Evolutionary conservation across 129 eudicot species (phyloP), one percentile per base, ranked within the genome.

Genomic region (Artemisia annua): DNA sequence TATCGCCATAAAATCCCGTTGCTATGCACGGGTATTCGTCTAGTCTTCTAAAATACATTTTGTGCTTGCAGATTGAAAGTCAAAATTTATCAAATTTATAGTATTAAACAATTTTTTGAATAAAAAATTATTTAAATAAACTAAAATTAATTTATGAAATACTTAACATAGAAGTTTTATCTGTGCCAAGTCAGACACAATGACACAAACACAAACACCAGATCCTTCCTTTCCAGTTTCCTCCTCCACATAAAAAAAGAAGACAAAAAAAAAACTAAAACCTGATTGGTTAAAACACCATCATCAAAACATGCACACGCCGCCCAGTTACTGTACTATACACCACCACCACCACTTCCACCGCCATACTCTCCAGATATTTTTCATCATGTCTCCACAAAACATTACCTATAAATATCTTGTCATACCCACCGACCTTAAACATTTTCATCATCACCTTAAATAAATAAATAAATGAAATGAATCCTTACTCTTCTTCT

Each of bases 361-460:
- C 75, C 67, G 74, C 75, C 65, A 70, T 70, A 18, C 48, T 57
- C 53, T 3, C 66, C 28, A 72, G 76, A 72, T 72, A 57, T 58
- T 72, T 72, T 39, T 3, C 8, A n/a, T 16, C 17, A 14, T 32
- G 3, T 56, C 11, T 18, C 11, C 39, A 3, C 48, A 12, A 48
- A 55, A 60, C 48, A 19, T 59, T 72, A 72, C 59, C 76, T 72
- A 72, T 72, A 72, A 46, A 72, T 60, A 72, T 28, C 67, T 44
- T 67, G 13, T 9, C 48, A 14, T 9, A 17, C 15, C 65, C 68
- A 61, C 61, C 77, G 77, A 72, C 77, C 59, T 24, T 16, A 6
- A 39, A 39, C 46, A 39, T 72, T 61, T 16, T 60, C 7, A n/a
- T 46, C n/a, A 4, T 24, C 18, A 10, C 11, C 48, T 72, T 58